Evolutionary conservation across 129 eudicot genomes (phyloP), one percentile per base, ranked within the genome.

Genomic region (Helianthus tuberosus): DNA sequence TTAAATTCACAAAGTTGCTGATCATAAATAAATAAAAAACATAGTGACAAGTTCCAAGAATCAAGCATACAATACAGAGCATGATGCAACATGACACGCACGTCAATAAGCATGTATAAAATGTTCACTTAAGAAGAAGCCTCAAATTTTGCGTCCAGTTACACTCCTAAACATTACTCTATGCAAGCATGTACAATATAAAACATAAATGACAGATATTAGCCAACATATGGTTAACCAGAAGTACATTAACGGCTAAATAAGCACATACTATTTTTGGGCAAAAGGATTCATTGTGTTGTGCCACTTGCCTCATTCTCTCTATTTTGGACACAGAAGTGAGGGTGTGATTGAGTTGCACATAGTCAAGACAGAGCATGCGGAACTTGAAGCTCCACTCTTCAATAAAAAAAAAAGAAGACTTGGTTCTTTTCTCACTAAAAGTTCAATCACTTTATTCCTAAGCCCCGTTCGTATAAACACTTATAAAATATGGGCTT

Each of bases 41-140:
- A 69, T 9, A 13, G 27, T 36, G 43, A 12, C 23, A 50, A 64
- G 78, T 63, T 74, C 6, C 52, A 63, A 74, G 64, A 74, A 64
- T 50, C 71, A 74, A 14, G 64, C 27, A 36, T 50, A 15, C 51
- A 63, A 8, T 51, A 64, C 23, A 20, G 23, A 73, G 13, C 38
- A n/a, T 60, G 27, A 60, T 32, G 36, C 52, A 73, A 61, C 13
- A 73, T 47, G 44, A 73, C 36, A 46, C 38, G 44, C 57, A 47
- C n/a, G 48, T 27, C 32, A 27, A 27, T 49, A 59, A 27, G 61
- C 16, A 64, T 49, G 50, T 29, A 35, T 38, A 35, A 52, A 32
- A 35, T 11, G 64, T 35, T 43, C 50, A 53, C 72, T 67, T 35
- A 46, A 47, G 23, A 48, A 8, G 4, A 50, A 10, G 52, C 15